Conservation (phyloP, 208 protist species). For the Trichomonas vaginalis region DNA sequence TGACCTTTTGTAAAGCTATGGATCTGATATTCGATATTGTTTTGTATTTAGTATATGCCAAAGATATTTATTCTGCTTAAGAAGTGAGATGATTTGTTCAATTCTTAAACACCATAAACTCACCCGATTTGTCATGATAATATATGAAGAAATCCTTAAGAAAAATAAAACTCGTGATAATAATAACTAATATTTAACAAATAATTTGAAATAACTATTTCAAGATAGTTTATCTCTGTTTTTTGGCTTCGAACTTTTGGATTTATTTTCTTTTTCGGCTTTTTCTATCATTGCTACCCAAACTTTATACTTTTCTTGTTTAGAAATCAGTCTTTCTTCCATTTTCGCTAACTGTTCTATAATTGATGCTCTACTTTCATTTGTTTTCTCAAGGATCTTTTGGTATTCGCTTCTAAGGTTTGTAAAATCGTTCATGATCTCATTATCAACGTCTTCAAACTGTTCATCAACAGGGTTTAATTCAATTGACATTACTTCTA, state of each 20-base stretch:
- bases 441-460: neutral
- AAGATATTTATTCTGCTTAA: too few relatives aligned
- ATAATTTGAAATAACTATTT: too few relatives aligned
- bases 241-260: neutral
- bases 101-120: too few relatives aligned
- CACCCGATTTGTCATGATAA: too few relatives aligned
- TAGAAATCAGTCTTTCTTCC: neutral
- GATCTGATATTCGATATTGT: too few relatives aligned
- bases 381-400: neutral
- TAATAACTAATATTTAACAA: too few relatives aligned
- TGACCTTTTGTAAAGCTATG: too few relatives aligned
- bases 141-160: too few relatives aligned
- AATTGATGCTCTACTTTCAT: neutral
- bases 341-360: neutral
- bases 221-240: neutral
- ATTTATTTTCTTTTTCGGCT: neutral
- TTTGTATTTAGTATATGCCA: too few relatives aligned
- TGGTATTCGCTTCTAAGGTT: neutral
- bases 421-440: neutral
- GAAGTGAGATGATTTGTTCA: too few relatives aligned
- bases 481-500: neutral
- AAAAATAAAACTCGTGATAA: too few relatives aligned
- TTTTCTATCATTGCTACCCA: neutral
- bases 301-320: neutral
- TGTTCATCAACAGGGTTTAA: neutral